Evolutionary conservation across 768 basidiomycete genomes (phyloP), one percentile per base, ranked within the genome.

Genomic region (Lactifluus hygrophoroides): DNA sequence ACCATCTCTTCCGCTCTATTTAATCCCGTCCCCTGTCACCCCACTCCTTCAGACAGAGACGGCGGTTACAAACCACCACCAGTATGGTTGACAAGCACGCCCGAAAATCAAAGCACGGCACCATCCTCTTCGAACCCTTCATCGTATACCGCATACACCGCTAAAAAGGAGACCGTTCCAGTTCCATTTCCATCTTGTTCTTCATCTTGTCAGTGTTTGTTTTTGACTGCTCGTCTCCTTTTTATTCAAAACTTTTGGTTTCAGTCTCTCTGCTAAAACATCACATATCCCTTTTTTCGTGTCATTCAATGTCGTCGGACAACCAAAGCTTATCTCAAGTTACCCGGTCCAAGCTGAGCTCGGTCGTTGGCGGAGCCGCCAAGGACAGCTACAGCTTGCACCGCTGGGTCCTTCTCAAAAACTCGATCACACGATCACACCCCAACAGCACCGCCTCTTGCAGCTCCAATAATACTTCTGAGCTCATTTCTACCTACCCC

Each of bases 371-470:
- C 56, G 72, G 74, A 69, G 70, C 75, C 65, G 64, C 64, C 64
- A 83, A 80, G 74, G 85, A 87, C 74, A 81, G 72, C 63, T 78
- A 79, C 76, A 88, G 82, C 73, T 80, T 91, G 74, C 87, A 88
- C 68, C 87, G 88, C 69, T 90, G 86, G 87, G 89, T 92, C 52
- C 77, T 92, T 57, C 79, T 91, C 69, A 90, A 90, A 85, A 92
- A 91, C 70, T 89, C 86, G 30, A 78, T 90, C 62, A 72, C 81
- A 64, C 77, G 76, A 65, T 77, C 83, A 61, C 76, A 79, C 51
- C 73, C 76, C 63, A 61, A 72, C 66, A 70, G 70, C 64, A 47
- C 76, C 54, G 66, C 74, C 55, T 64, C 69, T 51, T 48, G 66
- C 58, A 54, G 54, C 49, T 51, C 67, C 59, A 64, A 65, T 52